These are phyloP conservation scores for Tolypocladium nubicola DNA, from an alignment of 2,329 filamentous ascomycete species.

Conservation along the genomic window DNA sequence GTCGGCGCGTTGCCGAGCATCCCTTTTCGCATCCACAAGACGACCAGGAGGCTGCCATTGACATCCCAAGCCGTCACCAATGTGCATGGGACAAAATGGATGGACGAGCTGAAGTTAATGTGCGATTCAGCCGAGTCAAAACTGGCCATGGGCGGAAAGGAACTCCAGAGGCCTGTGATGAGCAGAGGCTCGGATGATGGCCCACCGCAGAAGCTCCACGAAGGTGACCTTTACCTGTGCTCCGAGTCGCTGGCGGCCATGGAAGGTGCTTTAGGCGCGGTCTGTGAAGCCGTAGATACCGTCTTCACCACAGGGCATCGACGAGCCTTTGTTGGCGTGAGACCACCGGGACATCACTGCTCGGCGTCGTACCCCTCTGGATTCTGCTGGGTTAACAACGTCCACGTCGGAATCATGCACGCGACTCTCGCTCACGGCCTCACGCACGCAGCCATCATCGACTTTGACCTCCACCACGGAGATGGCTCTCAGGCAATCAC, in stretches of 20 bases:
- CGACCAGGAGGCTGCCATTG: conserved; percentile 59
- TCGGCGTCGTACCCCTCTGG: conserved; percentile 82
- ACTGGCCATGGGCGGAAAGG: conserved; percentile 66
- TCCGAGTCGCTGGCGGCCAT: conserved; percentile 77
- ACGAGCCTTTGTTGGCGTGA: conserved; percentile 82
- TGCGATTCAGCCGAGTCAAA: conserved; percentile 72
- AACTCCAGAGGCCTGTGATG: conserved; percentile 61
- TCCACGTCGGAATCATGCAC: conserved; percentile 92
- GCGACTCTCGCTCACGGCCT: conserved; percentile 73
- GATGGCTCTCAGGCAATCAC: conserved; percentile 93
- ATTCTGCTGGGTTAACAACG: conserved; percentile 98
- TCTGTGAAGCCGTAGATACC: conserved; percentile 84
- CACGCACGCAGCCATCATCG: conserved; percentile 88
- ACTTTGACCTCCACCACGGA: conserved; percentile 86
- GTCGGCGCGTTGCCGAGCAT: conserved; percentile 43
- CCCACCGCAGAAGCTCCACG: conserved; percentile 55
- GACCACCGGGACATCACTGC: conserved; percentile 93
- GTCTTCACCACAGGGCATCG: conserved; percentile 60
- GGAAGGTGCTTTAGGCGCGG: conserved; percentile 82
- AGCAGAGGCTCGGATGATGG: conserved; percentile 35
- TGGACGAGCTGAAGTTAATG: conserved; percentile 81
- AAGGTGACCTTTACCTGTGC: conserved; percentile 86
- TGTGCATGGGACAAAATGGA: conserved; percentile 87
- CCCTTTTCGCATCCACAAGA: conserved; percentile 81
- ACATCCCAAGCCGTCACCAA: conserved; percentile 71